Conservation (phyloP, 768 basidiomycete genomes). For the Mycena venus region DNA sequence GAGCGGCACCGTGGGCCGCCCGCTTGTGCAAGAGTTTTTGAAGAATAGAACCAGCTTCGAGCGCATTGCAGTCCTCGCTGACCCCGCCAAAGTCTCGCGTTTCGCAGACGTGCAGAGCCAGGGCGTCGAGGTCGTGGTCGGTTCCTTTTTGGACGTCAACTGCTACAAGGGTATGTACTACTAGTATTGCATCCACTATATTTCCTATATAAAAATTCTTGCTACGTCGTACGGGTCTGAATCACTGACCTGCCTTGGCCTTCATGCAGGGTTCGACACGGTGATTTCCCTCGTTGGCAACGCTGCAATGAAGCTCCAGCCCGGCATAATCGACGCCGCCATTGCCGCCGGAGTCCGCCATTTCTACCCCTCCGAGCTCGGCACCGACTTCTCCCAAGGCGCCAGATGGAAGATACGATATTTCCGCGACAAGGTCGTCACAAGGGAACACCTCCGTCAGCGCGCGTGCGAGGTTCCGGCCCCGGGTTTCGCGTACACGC, state of each 20-base stretch:
- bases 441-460: neutral
- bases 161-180: conserved; percentile 1
- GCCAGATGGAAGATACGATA: neutral
- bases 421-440: conserved; percentile 7
- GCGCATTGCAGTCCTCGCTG: conserved; percentile 3
- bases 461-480: neutral
- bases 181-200: too few relatives aligned
- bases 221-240: too few relatives aligned
- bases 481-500: neutral
- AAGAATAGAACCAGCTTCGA: neutral
- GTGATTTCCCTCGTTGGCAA: neutral
- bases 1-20: neutral
- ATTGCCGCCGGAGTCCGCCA: neutral
- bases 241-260: too few relatives aligned
- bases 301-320: conserved; percentile 4
- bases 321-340: conserved; percentile 12
- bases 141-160: neutral
- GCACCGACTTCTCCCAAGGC: neutral
- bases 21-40: neutral
- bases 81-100: conserved; percentile 3
- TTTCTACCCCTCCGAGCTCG: neutral
- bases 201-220: too few relatives aligned
- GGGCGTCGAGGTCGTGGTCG: neutral
- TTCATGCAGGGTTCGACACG: neutral
- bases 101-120: neutral